These are phyloP conservation scores for Penicillium arizonense DNA, from an alignment of 495 filamentous ascomycete genomes.

Conservation along the genomic window DNA sequence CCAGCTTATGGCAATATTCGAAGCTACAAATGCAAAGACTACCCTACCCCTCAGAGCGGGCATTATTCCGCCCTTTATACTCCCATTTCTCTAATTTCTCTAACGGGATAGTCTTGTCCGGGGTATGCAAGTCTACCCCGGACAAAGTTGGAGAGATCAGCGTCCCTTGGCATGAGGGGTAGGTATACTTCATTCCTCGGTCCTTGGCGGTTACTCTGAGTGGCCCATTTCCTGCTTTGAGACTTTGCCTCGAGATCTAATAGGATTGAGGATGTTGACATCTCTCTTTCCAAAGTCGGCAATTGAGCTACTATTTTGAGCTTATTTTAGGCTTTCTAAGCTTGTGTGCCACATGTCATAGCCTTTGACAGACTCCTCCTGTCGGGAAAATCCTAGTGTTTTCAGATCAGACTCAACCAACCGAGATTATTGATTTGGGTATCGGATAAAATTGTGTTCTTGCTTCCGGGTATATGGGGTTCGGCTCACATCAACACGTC, in stretches of 20 bases:
- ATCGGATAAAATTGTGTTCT: not conserved
- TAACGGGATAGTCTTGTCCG: not conserved
- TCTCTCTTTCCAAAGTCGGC: too few species aligned
- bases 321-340: too few species aligned
- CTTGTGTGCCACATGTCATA: too few species aligned
- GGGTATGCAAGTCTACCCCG: conserved; percentile 2
- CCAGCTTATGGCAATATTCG: too few species aligned
- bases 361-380: not conserved
- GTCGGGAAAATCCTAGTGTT: not conserved
- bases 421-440: not conserved
- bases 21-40: too few species aligned
- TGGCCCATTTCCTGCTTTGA: too few species aligned
- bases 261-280: too few species aligned
- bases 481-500: not conserved
- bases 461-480: not conserved
- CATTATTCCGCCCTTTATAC: conserved; percentile 7
- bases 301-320: too few species aligned
- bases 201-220: not conserved
- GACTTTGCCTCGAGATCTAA: too few species aligned
- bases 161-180: conserved; percentile 15
- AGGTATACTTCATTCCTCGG: conserved; percentile 1
- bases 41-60: not conserved
- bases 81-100: not conserved
- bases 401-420: not conserved
- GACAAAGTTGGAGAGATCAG: conserved; percentile 2